A percentile compares a stretch with the other conserved stretches of the same genome.
Conservation (phyloP, 352 stramenopile genomes). For the Pythium sukuiense region DNA sequence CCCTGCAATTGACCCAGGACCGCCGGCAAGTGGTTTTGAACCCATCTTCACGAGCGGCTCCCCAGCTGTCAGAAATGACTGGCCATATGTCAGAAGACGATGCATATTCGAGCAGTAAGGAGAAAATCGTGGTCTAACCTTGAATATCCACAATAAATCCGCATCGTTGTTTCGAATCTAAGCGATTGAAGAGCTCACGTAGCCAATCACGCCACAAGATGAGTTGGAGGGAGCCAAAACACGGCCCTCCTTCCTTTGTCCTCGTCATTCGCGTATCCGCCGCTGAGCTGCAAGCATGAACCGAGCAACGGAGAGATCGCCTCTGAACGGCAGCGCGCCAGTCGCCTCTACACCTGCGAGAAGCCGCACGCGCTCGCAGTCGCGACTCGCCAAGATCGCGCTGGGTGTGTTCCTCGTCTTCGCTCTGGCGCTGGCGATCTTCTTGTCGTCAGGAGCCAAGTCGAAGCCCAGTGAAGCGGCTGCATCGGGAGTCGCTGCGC, state of each 20-base stretch:
- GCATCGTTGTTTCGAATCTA: not conserved
- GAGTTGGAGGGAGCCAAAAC: not conserved
- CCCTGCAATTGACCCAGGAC: not conserved
- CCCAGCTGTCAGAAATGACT: not conserved
- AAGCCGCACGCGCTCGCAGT: constrained; percentile 10
- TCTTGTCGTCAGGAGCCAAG: constrained; percentile 7
- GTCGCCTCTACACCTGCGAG: constrained; percentile 6
- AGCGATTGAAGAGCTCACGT: not conserved
- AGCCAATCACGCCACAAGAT: constrained; percentile 1
- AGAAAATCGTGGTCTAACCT: not conserved
- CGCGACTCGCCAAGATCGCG: constrained; percentile 9
- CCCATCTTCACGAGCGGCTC: not conserved
- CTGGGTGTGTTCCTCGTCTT: constrained; percentile 7
- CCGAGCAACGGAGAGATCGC: constrained; percentile 12
- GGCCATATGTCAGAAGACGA: not conserved
- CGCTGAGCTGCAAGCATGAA: not conserved
- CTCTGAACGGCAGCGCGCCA: constrained; percentile 12
- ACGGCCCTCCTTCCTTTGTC: not conserved
- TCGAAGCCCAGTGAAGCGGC: not conserved
- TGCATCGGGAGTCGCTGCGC: not conserved
- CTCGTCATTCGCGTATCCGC: not conserved
- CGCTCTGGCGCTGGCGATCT: constrained; percentile 17
- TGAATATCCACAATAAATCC: not conserved
- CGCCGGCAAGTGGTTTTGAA: not conserved
- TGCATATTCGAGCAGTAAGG: not conserved